These are phyloP conservation scores for Cupressus sempervirens DNA, from an alignment of 75 land plant genomes.

Conservation along the genomic window DNA sequence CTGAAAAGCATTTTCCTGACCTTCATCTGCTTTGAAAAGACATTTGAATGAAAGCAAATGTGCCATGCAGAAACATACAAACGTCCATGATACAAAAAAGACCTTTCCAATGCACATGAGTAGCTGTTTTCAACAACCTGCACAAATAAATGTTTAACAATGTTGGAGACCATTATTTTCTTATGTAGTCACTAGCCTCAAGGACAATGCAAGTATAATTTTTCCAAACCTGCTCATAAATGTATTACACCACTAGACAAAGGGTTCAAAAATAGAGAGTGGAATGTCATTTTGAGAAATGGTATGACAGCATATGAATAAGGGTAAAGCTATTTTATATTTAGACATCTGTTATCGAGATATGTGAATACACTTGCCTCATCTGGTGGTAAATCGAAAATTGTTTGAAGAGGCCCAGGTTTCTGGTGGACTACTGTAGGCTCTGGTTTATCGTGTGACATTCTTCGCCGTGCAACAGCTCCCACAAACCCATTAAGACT, in stretches of 20 bases:
- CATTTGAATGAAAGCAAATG: constrained; percentile 97
- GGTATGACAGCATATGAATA: not conserved
- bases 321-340: not conserved
- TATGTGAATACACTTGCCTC: constrained; percentile 44
- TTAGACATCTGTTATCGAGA: not conserved
- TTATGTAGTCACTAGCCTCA: not conserved
- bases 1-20: constrained; percentile 23
- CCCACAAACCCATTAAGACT: constrained; percentile 64
- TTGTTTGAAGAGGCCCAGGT: constrained; percentile 87
- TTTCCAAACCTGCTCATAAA: not conserved
- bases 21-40: constrained; percentile 98
- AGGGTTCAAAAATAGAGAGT: not conserved
- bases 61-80: constrained; percentile 96
- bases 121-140: constrained; percentile 89
- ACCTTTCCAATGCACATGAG: constrained; percentile 97
- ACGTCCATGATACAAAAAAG: constrained; percentile 96
- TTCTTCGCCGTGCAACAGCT: constrained; percentile 58
- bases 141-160: constrained; percentile 12
- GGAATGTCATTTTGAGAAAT: not conserved
- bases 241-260: not conserved
- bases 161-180: not conserved
- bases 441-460: constrained; percentile 55
- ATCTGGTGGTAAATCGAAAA: constrained; percentile 82
- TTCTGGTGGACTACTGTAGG: constrained; percentile 89
- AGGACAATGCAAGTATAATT: not conserved